phyloP scores from a whole-genome alignment of 768 basidiomycete genomes.

The Mycena albidolilacea region DNA sequence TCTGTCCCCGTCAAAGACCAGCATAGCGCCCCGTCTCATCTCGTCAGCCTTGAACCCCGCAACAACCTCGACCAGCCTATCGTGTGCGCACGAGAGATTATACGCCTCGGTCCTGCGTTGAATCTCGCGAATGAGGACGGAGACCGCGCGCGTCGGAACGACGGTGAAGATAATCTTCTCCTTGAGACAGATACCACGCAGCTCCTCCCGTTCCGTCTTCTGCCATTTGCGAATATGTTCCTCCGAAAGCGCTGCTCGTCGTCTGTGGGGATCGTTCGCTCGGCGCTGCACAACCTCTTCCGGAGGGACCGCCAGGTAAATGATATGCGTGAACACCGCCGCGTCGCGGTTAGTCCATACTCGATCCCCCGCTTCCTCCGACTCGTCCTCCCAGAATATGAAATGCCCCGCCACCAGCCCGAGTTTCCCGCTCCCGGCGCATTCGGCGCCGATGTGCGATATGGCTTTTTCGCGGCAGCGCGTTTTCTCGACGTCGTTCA shows the following conservation, averaged over 20 bases:
- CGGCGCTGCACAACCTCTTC: slow-evolving; percentile 37
- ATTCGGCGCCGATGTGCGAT: slow-evolving; percentile 35
- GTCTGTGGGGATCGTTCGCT: slow-evolving; percentile 33
- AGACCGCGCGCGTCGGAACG: slow-evolving; percentile 33
- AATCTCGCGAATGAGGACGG: slow-evolving; percentile 37
- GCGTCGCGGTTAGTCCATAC: slow-evolving; percentile 41
- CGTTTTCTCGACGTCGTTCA: slow-evolving; percentile 35
- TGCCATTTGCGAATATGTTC: slow-evolving; percentile 43
- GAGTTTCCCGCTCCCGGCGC: slow-evolving; percentile 35
- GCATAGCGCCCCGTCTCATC: slow-evolving; percentile 21
- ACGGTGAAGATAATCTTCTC: slow-evolving; percentile 40
- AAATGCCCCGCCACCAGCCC: slow-evolving; percentile 44
- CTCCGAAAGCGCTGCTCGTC: slow-evolving; percentile 35
- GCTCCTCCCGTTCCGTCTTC: slow-evolving; percentile 35
- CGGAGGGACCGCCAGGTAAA: slow-evolving; percentile 42
- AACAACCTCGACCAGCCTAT: slow-evolving; percentile 37
- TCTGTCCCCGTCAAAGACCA: slow-evolving; percentile 44
- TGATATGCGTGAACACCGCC: slow-evolving; percentile 40
- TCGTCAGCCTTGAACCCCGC: slow-evolving; percentile 8
- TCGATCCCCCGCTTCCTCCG: slow-evolving; percentile 30
- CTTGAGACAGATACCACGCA: slow-evolving; percentile 42
- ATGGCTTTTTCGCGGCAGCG: slow-evolving; percentile 40
- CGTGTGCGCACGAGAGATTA: slow-evolving; percentile 38
- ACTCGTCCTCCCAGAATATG: slow-evolving; percentile 41
- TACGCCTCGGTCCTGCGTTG: slow-evolving; percentile 35